Conservation (phyloP, 1,284 basidiomycete genomes). For the Cutaneotrichosporon sp. region DNA sequence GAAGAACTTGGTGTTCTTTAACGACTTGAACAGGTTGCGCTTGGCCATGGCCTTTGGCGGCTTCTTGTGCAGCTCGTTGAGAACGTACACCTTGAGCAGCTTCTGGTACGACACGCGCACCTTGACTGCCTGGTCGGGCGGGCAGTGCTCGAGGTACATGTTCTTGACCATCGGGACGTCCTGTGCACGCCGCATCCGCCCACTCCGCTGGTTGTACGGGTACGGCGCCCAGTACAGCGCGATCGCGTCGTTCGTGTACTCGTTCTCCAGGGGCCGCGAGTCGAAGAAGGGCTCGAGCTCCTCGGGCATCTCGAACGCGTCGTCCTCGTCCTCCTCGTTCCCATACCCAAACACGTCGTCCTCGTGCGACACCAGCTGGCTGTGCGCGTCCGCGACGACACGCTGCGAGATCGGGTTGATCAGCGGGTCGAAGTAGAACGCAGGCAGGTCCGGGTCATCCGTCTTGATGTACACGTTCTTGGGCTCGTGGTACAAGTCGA, state of each 20-base stretch:
- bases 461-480: conserved; percentile 99
- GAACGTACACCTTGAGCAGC: conserved; percentile 91
- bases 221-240: conserved; percentile 99
- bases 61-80: conserved; percentile 87
- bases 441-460: conserved; percentile 98
- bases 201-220: conserved; percentile 91
- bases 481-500: conserved; percentile 88
- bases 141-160: conserved; percentile 98
- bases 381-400: conserved; percentile 78
- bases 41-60: conserved; percentile 96
- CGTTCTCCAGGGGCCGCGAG: conserved; percentile 79
- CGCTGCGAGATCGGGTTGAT: conserved; percentile 95
- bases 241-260: conserved; percentile 93
- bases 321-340: conserved; percentile 65
- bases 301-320: conserved; percentile 86
- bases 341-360: conserved; percentile 85
- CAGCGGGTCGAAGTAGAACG: conserved; percentile 98
- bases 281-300: conserved; percentile 80
- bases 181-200: conserved; percentile 88
- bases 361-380: conserved; percentile 81
- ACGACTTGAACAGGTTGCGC: conserved; percentile 92
- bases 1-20: conserved; percentile 99
- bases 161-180: conserved; percentile 96
- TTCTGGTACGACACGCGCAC: conserved; percentile 99
- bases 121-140: conserved; percentile 94